A percentile compares a stretch with the other conserved stretches of the same genome.
phyloP scores from a whole-genome alignment of 2,329 filamentous ascomycete genomes.

The Mycosphaerella arachidis region DNA sequence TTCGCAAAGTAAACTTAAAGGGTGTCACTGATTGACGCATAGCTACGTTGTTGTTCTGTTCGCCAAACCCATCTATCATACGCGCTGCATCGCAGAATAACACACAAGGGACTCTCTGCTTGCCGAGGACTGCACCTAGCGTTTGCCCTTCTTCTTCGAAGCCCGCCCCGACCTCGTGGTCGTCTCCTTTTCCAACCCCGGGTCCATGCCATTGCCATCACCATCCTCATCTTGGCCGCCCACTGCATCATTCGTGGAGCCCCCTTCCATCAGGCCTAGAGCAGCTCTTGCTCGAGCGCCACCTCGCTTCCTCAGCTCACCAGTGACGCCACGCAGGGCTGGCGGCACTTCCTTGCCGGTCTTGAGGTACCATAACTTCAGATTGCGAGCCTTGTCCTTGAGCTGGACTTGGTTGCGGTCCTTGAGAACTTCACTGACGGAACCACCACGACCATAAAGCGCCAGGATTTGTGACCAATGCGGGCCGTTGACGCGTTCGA shows the following conservation, averaged over 20 bases:
- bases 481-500: slow-evolving; percentile 83
- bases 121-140: background rate
- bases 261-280: slow-evolving; percentile 22
- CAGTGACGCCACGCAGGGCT: slow-evolving; percentile 81
- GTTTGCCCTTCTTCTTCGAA: slow-evolving; percentile 12
- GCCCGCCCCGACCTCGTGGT: slow-evolving; percentile 3
- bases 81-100: no score
- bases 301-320: slow-evolving; percentile 72
- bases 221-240: slow-evolving; percentile 8
- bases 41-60: background rate
- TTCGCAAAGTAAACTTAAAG: background rate
- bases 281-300: slow-evolving; percentile 34
- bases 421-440: slow-evolving; percentile 75
- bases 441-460: slow-evolving; percentile 75
- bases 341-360: slow-evolving; percentile 86
- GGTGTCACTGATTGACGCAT: background rate
- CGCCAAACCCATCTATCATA: no score
- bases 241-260: slow-evolving; percentile 3
- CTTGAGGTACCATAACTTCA: slow-evolving; percentile 89
- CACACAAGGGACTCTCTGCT: background rate
- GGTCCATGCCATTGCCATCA: slow-evolving; percentile 7
- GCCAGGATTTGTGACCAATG: slow-evolving; percentile 91
- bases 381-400: slow-evolving; percentile 85
- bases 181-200: slow-evolving; percentile 1
- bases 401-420: slow-evolving; percentile 87